phyloP scores from a whole-genome alignment of 164 flowering plant species.

The Tetrastigma voinierianum region DNA sequence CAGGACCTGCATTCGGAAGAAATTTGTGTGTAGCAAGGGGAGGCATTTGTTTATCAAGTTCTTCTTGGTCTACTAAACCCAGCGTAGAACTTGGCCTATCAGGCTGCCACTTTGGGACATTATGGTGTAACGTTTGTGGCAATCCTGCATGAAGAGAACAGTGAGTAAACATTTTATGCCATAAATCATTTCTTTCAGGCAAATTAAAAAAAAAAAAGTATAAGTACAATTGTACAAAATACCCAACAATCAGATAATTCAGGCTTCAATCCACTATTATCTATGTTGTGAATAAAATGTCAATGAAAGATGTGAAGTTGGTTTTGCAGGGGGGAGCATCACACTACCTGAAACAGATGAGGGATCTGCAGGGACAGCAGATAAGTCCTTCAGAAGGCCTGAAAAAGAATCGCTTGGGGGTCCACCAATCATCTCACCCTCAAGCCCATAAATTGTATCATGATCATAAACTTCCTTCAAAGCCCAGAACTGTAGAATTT shows the following conservation, averaged over 20 bases:
- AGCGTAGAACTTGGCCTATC: constrained; percentile 48
- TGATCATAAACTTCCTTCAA: constrained; percentile 92
- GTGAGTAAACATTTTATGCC: background rate
- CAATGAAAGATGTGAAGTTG: background rate
- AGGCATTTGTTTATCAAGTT: constrained; percentile 44
- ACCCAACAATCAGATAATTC: too few relatives aligned
- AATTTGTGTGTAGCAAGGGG: constrained; percentile 41
- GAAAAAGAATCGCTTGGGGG: constrained; percentile 43
- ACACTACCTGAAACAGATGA: constrained; percentile 40
- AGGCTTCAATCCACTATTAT: too few relatives aligned
- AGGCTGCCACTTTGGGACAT: constrained; percentile 56
- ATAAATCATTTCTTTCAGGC: background rate
- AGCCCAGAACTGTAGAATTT: constrained; percentile 92
- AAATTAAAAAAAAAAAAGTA: background rate
- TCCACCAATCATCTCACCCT: constrained; percentile 87
- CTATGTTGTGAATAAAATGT: background rate
- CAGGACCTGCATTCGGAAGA: constrained; percentile 41
- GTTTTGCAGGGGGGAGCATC: background rate
- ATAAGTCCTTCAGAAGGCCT: constrained; percentile 44
- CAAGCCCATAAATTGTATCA: constrained; percentile 66
- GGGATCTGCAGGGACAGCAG: constrained; percentile 39
- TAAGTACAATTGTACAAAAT: too few relatives aligned
- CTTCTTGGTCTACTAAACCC: constrained; percentile 42
- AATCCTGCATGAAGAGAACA: constrained; percentile 35
- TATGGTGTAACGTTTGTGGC: constrained; percentile 29